Evolutionary conservation across 495 filamentous ascomycete genomes (phyloP), one percentile per base, ranked within the genome.

Genomic region (Collariella sp.): DNA sequence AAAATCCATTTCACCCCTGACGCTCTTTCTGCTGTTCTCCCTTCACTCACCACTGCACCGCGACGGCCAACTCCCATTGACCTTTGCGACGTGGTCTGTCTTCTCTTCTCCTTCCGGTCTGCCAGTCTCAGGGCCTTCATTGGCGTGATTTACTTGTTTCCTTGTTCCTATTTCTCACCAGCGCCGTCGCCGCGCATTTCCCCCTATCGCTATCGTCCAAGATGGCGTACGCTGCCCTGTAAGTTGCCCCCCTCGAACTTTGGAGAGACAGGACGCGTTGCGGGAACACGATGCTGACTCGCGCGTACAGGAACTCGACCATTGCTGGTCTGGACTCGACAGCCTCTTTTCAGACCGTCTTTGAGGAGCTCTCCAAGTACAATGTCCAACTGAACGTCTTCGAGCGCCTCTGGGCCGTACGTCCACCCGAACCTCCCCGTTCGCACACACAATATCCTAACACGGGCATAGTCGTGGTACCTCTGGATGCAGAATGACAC

Each of bases 401-500:
- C 60, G 91, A 97, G 74, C 78, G 82, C 46, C 70, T 94, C 47
- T 97, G 91, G 91, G 86, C 88, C 22, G 88, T 91, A 66, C 88
- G 80, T 71, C 33, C 38, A 45, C 35, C 48, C 41, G 29, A 31
- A 38, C 38, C 13, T n/a, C 26, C 18, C 24, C 24, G 5, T 10
- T 24, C 22, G 29, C 23, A 40, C 40, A 36, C 50, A 38, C 12
- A 18, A 18, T 7, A 4, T 33, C 15, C 38, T 50, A 50, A 50
- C 46, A 2, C 31, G n/a, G 13, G 9, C 40, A 55, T 55, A 80
- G 77, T 67, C 75, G 18, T 81, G 91, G 91, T 97, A 97, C 68
- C 82, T 90, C n/a, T 97, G 85, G 81, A 95, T 97, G 89, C 87
- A 91, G 63, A 96, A 97, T 63, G 91, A 97, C 77, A 83, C 86